Percentiles rank a stretch among this genome's conserved stretches.
Conservation (phyloP, 192 early-diverging fungal genomes). For the Backusella westeae region DNA sequence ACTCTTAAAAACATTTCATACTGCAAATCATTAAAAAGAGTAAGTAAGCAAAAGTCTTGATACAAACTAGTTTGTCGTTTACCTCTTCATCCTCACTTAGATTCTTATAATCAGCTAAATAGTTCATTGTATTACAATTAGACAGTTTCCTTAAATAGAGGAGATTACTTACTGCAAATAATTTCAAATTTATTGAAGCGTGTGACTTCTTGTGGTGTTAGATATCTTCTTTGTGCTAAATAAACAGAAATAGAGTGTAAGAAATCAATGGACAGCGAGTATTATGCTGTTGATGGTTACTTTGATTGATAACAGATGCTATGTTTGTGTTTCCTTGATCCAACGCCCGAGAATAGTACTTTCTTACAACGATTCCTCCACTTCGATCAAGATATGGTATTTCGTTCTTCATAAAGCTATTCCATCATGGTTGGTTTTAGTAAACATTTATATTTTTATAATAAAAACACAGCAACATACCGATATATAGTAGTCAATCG, state of each 20-base stretch:
- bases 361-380: background rate
- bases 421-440: background rate
- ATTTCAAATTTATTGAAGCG: background rate
- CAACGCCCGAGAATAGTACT: background rate
- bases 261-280: background rate
- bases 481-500: background rate
- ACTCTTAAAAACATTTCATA: slow-evolving; percentile 10
- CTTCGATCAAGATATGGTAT: background rate
- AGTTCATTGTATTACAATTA: background rate
- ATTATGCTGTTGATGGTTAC: background rate
- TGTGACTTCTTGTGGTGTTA: background rate
- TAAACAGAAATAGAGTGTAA: background rate
- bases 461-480: background rate
- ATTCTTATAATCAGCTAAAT: background rate
- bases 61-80: background rate
- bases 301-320: background rate
- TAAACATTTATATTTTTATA: background rate
- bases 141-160: background rate
- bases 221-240: background rate
- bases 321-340: background rate
- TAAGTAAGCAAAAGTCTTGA: background rate
- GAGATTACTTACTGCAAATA: background rate
- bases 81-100: slow-evolving; percentile 9
- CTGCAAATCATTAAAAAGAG: background rate
- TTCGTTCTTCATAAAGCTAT: slow-evolving; percentile 17